Conservation (phyloP, 2,329 filamentous ascomycete genomes). For the Pezicula neosporulosa region DNA sequence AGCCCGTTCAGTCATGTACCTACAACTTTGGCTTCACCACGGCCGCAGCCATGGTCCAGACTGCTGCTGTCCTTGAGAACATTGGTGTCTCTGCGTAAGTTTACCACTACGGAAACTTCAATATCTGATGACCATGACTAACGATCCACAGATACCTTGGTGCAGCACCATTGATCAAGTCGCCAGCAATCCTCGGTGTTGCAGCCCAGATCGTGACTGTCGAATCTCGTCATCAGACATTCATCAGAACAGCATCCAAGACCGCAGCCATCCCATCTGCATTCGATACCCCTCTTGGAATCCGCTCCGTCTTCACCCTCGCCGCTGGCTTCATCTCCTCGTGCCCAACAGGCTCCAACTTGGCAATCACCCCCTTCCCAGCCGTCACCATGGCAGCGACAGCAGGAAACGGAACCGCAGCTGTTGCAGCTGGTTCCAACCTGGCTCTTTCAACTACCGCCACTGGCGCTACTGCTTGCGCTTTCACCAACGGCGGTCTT, state of each 20-base stretch:
- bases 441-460: constrained; percentile 49
- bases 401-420: constrained; percentile 34
- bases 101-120: background rate
- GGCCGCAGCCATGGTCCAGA: constrained; percentile 64
- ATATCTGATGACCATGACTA: constrained; percentile 2
- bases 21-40: constrained; percentile 71
- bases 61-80: constrained; percentile 67
- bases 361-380: constrained; percentile 62
- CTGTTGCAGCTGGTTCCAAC: constrained; percentile 36
- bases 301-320: constrained; percentile 68
- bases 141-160: constrained; percentile 49
- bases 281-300: constrained; percentile 67
- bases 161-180: constrained; percentile 62
- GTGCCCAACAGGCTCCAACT: constrained; percentile 64
- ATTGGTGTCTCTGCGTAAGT: constrained; percentile 68
- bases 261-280: constrained; percentile 61
- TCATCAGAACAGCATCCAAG: constrained; percentile 60
- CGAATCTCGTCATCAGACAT: constrained; percentile 71
- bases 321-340: constrained; percentile 69
- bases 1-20: constrained; percentile 65
- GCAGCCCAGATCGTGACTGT: constrained; percentile 70
- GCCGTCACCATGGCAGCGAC: constrained; percentile 47
- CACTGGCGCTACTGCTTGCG: constrained; percentile 56
- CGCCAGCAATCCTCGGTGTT: constrained; percentile 56
- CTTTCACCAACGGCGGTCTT: constrained; percentile 59